Evolutionary conservation across 257 asterid species (phyloP).

Genomic region (Eustoma russellianum): DNA sequence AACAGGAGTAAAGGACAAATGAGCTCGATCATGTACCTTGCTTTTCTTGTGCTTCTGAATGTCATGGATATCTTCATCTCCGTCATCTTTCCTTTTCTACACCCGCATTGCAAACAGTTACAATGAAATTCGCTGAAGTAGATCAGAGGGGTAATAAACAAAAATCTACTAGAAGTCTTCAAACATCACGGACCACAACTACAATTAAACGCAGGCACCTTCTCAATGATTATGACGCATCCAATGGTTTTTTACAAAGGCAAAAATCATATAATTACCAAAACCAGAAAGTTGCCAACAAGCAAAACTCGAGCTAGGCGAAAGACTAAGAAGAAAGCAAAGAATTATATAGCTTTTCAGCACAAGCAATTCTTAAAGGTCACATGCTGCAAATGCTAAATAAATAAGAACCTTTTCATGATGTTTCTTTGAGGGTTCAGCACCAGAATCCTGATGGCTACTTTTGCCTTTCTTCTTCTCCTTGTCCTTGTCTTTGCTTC

Average conservation of each 20-base stretch:
- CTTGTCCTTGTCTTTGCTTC: slow-evolving; percentile 91
- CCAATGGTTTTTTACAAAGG: too few relatives aligned
- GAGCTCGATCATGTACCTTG: slow-evolving; percentile 34
- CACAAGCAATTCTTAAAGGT: slow-evolving; percentile 8
- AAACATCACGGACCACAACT: background rate
- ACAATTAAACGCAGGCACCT: background rate
- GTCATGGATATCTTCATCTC: slow-evolving; percentile 44
- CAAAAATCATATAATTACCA: background rate
- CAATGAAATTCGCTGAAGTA: background rate
- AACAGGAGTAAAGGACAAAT: background rate
- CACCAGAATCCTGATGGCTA: slow-evolving; percentile 74
- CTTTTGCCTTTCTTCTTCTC: slow-evolving; percentile 82
- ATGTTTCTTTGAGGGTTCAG: slow-evolving; percentile 71
- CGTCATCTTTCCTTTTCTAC: slow-evolving; percentile 66
- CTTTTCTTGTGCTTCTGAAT: slow-evolving; percentile 62
- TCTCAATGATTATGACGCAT: too few relatives aligned
- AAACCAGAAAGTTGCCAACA: background rate
- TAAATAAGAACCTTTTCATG: slow-evolving; percentile 60
- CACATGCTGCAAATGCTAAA: slow-evolving; percentile 15
- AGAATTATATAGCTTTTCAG: background rate
- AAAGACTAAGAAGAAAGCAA: background rate
- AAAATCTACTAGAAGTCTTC: background rate
- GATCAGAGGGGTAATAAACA: background rate
- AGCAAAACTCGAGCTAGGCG: background rate
- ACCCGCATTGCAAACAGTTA: slow-evolving; percentile 8